Base-by-base conservation (phyloP, 306 rosid species). In the Dicorynia guianensis region DNA sequence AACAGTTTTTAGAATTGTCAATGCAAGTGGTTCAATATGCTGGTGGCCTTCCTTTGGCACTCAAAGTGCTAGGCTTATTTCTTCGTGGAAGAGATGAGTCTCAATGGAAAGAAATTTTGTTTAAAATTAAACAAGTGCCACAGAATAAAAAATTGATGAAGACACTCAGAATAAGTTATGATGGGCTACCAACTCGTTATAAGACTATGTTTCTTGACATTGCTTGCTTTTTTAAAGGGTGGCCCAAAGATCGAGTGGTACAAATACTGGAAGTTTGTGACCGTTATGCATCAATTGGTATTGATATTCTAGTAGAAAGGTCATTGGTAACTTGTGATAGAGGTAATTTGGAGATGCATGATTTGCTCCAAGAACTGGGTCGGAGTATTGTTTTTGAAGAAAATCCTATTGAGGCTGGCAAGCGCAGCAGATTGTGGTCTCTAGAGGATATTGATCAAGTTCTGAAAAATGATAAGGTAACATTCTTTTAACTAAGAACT, bases 251-350 rank as follows among this genome's bases (percentile, higher is more conserved):
- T 15, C 2, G 11, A 11, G 76, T 63, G 7, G 67, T 17, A 25
- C 54, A 77, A 61, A 71, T 82, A 12, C 5, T 77, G 19, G 12
- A 77, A 5, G 17, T 4, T 39, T 40, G 52, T 52, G 71, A 71
- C 17, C 64, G 70, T 36, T 50, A 4, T 30, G 38, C 81, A 18
- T 10, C 0, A 33, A 62, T 56, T 55, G 85, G 74, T 30, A 44
- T 86, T 34, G 67, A 71, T 5, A 10, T 61, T 42, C 82, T 83
- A 13, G 13, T 55, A 33, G 80, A 86, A 69, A 86, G 74, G 60
- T 86, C 84, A 30, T 52, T 83, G 2, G 6, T 83, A 30, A 75
- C 50, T 3, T 14, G 8, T 25, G 65, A 17, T 0, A 10, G 20
- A 4, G 4, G 2, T 12, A 12, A 38, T 0, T 11, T 77, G 4